These are phyloP conservation scores for Candida frijolesensis DNA, from an alignment of 1,139 yeast species.

Conservation along the genomic window DNA sequence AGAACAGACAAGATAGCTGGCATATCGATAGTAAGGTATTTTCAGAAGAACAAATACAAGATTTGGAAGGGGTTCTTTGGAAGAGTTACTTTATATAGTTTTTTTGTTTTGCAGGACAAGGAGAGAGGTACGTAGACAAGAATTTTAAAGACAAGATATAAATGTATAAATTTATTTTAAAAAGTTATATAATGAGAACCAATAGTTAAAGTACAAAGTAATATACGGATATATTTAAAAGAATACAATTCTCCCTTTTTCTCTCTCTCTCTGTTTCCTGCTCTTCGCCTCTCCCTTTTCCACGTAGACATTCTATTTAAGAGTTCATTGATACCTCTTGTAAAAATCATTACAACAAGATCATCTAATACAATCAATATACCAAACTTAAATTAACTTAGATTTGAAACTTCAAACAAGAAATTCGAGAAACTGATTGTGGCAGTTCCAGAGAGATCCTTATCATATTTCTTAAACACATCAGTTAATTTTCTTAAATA, in stretches of 20 bases:
- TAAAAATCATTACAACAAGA: too few relatives aligned
- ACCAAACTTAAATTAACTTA: slow-evolving; percentile 15
- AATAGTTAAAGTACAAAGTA: background rate
- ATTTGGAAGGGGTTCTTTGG: slow-evolving; percentile 92
- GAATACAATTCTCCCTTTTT: background rate
- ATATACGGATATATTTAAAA: background rate
- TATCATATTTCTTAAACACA: slow-evolving; percentile 75
- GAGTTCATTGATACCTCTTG: background rate
- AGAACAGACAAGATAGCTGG: slow-evolving; percentile 96
- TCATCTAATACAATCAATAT: too few relatives aligned
- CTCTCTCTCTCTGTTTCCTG: background rate
- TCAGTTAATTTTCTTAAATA: slow-evolving; percentile 79
- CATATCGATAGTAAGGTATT: slow-evolving; percentile 82
- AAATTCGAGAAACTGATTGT: slow-evolving; percentile 79
- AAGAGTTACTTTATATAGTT: slow-evolving; percentile 81
- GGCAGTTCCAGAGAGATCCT: slow-evolving; percentile 75
- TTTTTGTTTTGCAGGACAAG: background rate
- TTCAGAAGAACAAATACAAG: slow-evolving; percentile 79
- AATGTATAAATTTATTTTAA: background rate
- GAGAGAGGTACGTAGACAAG: background rate
- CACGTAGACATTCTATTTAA: too few relatives aligned
- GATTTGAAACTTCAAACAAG: slow-evolving; percentile 59
- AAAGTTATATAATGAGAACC: background rate
- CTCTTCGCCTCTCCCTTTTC: background rate
- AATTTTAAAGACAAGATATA: background rate